A percentile compares a stretch with the other conserved stretches of the same genome.
phyloP scores from a whole-genome alignment of 2,329 filamentous ascomycete species.

The Neonectria sp. region DNA sequence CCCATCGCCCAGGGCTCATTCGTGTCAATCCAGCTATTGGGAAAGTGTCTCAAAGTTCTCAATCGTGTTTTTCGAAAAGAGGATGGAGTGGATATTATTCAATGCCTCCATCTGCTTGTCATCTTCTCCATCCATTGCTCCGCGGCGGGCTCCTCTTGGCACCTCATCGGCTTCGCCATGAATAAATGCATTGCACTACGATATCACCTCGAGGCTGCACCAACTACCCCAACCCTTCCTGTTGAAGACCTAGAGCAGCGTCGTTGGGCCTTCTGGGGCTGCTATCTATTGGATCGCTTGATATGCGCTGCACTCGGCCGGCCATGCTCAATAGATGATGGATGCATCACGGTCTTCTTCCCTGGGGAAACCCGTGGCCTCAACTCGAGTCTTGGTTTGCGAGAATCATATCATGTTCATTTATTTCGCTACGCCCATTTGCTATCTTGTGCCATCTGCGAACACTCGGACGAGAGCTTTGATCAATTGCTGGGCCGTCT shows the following conservation, averaged over 20 bases:
- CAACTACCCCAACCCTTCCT: background rate
- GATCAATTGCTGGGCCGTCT: background rate
- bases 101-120: conserved; percentile 31
- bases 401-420: background rate
- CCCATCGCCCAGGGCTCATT: conserved; percentile 32
- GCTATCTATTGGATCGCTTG: background rate
- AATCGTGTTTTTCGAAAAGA: conserved; percentile 31
- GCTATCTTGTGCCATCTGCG: background rate
- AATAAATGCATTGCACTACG: conserved; percentile 6
- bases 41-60: conserved; percentile 29
- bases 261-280: background rate
- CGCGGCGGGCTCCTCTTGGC: conserved; percentile 32
- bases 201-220: background rate
- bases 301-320: background rate
- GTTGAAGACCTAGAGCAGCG: background rate
- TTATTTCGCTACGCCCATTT: background rate
- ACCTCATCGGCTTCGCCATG: conserved; percentile 34
- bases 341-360: background rate
- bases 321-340: background rate
- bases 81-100: conserved; percentile 34
- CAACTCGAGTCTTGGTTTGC: background rate
- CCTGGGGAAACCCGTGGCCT: background rate
- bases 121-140: conserved; percentile 34
- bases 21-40: conserved; percentile 28
- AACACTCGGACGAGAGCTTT: background rate